These are phyloP conservation scores for Suillus tomentosus DNA, from an alignment of 768 basidiomycete genomes.

Conservation along the genomic window DNA sequence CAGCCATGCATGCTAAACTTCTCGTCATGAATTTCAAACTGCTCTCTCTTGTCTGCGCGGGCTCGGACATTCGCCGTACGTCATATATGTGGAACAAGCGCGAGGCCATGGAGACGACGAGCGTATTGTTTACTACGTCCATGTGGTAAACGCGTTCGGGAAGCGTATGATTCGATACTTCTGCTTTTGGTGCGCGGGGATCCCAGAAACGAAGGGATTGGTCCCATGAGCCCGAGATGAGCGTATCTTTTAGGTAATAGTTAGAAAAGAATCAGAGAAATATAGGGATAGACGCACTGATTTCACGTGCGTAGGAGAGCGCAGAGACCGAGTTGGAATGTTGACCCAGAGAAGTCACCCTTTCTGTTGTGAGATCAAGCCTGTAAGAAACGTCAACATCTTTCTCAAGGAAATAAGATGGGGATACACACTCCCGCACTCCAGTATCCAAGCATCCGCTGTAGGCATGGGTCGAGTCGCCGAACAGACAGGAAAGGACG, in stretches of 20 bases:
- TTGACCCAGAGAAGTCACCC: conserved; percentile 71
- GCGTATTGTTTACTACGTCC: conserved; percentile 72
- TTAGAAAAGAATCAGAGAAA: background rate
- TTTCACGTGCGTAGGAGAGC: conserved; percentile 67
- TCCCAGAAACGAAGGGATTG: conserved; percentile 89
- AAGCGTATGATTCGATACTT: conserved; percentile 60
- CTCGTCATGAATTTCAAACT: conserved; percentile 95
- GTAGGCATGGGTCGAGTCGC: conserved; percentile 65
- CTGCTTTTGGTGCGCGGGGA: conserved; percentile 57
- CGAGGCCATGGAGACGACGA: conserved; percentile 94
- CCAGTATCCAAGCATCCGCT: conserved; percentile 88
- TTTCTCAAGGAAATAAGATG: background rate
- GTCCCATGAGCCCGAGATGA: conserved; percentile 94
- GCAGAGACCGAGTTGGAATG: conserved; percentile 81
- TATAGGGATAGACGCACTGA: conserved; percentile 49
- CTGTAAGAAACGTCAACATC: conserved; percentile 38
- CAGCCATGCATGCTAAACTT: conserved; percentile 87
- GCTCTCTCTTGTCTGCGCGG: conserved; percentile 83
- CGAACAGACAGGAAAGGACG: conserved; percentile 80
- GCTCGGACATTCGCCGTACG: conserved; percentile 72
- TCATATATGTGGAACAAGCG: conserved; percentile 90
- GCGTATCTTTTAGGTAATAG: conserved; percentile 46
- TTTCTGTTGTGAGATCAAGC: conserved; percentile 75
- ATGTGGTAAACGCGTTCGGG: conserved; percentile 88
- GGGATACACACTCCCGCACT: conserved; percentile 68